phyloP scores from a whole-genome alignment of 192 early-diverging fungal genomes.

The Linnemannia elongata region DNA sequence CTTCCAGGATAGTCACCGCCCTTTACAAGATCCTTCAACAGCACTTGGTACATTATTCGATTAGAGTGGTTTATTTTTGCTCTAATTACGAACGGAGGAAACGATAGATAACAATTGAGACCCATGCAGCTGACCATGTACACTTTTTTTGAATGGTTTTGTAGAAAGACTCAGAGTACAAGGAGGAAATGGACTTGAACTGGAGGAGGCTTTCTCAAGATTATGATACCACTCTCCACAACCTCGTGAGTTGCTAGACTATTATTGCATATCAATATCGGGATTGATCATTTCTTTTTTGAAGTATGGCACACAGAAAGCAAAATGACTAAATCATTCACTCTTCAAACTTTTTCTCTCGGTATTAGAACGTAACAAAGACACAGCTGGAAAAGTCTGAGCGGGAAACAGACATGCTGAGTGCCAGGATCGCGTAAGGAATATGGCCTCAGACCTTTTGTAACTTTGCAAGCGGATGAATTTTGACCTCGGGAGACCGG shows the following conservation, averaged over 20 bases:
- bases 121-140: background rate
- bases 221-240: constrained; percentile 35
- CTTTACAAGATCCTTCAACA: constrained; percentile 46
- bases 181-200: constrained; percentile 55
- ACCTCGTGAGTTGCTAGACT: constrained; percentile 18
- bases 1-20: constrained; percentile 40
- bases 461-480: background rate
- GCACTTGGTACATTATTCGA: constrained; percentile 23
- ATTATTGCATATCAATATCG: background rate
- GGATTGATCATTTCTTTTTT: background rate
- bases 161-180: constrained; percentile 50
- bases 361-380: constrained; percentile 23
- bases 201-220: constrained; percentile 49
- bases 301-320: background rate
- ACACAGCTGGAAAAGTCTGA: constrained; percentile 32
- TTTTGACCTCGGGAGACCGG: background rate
- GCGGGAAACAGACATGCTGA: constrained; percentile 33
- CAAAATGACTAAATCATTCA: background rate
- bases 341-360: background rate
- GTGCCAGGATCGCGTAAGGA: constrained; percentile 31
- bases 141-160: background rate
- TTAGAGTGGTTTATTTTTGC: background rate
- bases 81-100: background rate
- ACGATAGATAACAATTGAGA: background rate
- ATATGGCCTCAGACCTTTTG: background rate